Conservation (phyloP, 1,284 basidiomycete species). For the Polyporus tsugae region DNA sequence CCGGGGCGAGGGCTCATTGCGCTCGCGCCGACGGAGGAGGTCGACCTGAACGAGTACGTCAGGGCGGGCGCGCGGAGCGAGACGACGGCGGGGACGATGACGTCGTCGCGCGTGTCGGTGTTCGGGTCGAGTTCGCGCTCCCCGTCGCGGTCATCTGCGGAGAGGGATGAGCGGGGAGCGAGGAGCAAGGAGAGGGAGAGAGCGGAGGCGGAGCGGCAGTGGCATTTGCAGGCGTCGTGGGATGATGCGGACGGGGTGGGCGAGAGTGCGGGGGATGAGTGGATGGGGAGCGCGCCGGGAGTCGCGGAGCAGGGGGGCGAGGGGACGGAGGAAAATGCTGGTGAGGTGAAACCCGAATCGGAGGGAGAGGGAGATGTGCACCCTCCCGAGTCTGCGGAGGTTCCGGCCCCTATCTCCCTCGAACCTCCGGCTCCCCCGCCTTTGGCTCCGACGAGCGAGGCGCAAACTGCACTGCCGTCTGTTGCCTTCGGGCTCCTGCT, state of each 20-base stretch:
- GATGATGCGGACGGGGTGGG: neutral
- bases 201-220: conserved; percentile 3
- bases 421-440: neutral
- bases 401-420: neutral
- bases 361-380: neutral
- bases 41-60: conserved; percentile 15
- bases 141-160: neutral
- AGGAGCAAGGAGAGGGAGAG: neutral
- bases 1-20: neutral
- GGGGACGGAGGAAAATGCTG: neutral
- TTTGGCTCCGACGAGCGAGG: neutral
- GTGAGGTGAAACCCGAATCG: neutral
- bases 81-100: neutral
- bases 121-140: neutral
- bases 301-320: neutral
- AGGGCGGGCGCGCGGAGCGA: neutral
- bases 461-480: neutral
- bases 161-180: neutral
- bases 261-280: neutral
- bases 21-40: neutral
- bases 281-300: neutral
- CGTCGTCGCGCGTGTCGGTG: neutral
- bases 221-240: conserved; percentile 6
- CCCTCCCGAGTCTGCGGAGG: neutral
- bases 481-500: conserved; percentile 1